Evolutionary conservation across 1,284 basidiomycete genomes (phyloP), one percentile per base, ranked within the genome.

Genomic region (Marasmius oreades): DNA sequence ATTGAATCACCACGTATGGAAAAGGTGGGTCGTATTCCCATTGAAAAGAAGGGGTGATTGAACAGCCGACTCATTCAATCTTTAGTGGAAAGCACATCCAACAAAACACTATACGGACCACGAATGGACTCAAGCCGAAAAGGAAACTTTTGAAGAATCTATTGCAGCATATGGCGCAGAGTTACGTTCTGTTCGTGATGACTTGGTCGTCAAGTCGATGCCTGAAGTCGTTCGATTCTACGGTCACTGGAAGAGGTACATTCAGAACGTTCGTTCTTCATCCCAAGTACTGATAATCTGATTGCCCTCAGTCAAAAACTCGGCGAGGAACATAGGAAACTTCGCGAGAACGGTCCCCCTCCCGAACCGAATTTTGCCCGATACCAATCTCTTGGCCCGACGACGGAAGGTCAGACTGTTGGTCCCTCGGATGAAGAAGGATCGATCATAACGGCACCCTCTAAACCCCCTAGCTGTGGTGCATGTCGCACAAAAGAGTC

Each of bases 181-280:
- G 66, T 82, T 95, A 59, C 84, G 88, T 46, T 80, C 84, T 28
- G 86, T 93, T 37, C 79, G 87, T 56, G 88, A 90, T 37, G 88
- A 90, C 64, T 78, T 95, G 33, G 80, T 80, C 5, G 82, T 84
- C 5, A 78, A 91, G 52, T 77, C 85, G 1, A 81, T 90, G 63
- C 76, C 80, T 16, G 92, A 94, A 65, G 84, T 93, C 14, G 90
- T 95, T 26, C 83, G 92, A 14, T 92, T 86, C 71, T 93, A 92
- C 64, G 89, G 86, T 6, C 82, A 82, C 53, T 94, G 92, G 92
- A 94, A 94, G 77, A 90, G 82, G 89, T 90, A 64, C 36, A 73
- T 67, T 31, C 12, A 4, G 10, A 33, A 43, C 55, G n/a, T 34
- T 48, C 52, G 36, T 46, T n/a, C n/a, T 23, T 55, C 39, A 48